phyloP scores from a whole-genome alignment of 768 basidiomycete species.

The Panellus pusillus region DNA sequence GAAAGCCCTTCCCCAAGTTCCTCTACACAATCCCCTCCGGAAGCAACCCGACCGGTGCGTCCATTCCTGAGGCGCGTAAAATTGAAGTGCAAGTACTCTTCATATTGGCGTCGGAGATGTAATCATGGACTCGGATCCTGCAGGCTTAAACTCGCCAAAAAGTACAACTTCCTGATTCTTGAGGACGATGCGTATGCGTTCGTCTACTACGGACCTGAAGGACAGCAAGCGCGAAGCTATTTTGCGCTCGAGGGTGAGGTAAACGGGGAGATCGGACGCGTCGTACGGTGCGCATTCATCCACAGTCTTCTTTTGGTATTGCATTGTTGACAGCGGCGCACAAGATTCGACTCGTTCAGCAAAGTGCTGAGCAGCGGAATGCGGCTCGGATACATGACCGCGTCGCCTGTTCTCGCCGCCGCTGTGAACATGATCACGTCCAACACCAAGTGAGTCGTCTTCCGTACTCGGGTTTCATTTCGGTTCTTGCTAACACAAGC shows the following conservation, averaged over 20 bases:
- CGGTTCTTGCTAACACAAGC: constrained; percentile 23
- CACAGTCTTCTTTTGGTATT: background rate
- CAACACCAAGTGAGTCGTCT: constrained; percentile 39
- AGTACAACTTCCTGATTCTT: constrained; percentile 55
- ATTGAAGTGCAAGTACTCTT: constrained; percentile 13
- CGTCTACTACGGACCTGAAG: constrained; percentile 19
- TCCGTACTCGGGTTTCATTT: constrained; percentile 22
- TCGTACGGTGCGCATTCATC: constrained; percentile 36
- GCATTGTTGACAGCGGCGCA: background rate
- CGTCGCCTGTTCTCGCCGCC: constrained; percentile 50
- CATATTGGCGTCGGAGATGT: constrained; percentile 22
- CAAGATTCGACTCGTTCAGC: constrained; percentile 69
- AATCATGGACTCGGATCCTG: constrained; percentile 29
- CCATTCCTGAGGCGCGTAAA: constrained; percentile 19
- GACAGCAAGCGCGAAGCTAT: constrained; percentile 28
- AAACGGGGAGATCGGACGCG: constrained; percentile 50
- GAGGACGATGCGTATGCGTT: constrained; percentile 35
- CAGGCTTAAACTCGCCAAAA: constrained; percentile 57
- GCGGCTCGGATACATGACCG: constrained; percentile 64
- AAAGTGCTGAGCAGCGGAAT: constrained; percentile 62
- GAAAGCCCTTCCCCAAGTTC: constrained; percentile 56
- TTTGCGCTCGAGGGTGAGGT: constrained; percentile 33
- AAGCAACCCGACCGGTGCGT: constrained; percentile 33
- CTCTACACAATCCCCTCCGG: constrained; percentile 63
- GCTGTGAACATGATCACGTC: constrained; percentile 56